Percentiles rank a stretch among this genome's conserved stretches.
Evolutionary conservation across 2,329 filamentous ascomycete species (phyloP).

Genomic region (Cytospora piceae): DNA sequence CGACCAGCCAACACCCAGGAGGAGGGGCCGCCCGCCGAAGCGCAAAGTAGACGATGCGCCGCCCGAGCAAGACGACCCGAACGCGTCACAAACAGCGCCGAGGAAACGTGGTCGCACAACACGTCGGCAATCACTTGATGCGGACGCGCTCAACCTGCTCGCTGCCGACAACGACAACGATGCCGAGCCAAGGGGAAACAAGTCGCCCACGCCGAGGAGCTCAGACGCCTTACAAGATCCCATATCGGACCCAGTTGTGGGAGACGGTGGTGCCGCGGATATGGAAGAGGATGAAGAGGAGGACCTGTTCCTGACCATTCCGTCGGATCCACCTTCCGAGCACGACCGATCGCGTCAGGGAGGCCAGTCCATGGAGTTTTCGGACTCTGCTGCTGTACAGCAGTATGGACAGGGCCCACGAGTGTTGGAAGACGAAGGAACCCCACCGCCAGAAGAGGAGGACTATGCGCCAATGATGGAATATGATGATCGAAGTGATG

Average conservation of each 20-base stretch:
- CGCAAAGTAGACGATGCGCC: slow-evolving; percentile 19
- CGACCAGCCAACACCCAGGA: slow-evolving; percentile 36
- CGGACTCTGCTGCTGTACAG: background rate
- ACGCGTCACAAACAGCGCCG: slow-evolving; percentile 32
- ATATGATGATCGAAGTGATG: slow-evolving; percentile 26
- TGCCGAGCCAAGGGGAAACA: background rate
- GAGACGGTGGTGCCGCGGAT: background rate
- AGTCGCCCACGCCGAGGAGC: background rate
- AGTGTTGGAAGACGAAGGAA: slow-evolving; percentile 18
- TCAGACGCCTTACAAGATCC: background rate
- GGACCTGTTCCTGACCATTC: slow-evolving; percentile 32
- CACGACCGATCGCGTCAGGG: slow-evolving; percentile 2
- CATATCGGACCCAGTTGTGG: background rate
- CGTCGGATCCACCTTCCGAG: slow-evolving; percentile 26
- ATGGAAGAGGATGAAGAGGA: slow-evolving; percentile 29
- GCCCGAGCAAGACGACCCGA: slow-evolving; percentile 36
- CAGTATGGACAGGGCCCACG: slow-evolving; percentile 2
- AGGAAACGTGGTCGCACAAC: slow-evolving; percentile 39
- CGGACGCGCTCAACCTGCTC: slow-evolving; percentile 36
- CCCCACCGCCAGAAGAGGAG: slow-evolving; percentile 19
- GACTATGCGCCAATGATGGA: slow-evolving; percentile 25
- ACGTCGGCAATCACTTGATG: slow-evolving; percentile 35
- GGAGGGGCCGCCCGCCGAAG: slow-evolving; percentile 32
- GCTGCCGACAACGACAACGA: background rate
- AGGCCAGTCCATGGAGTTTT: background rate